A percentile compares a stretch with the other conserved stretches of the same genome.
Evolutionary conservation across 768 basidiomycete genomes (phyloP).

Genomic region (Termitomyces sp.): DNA sequence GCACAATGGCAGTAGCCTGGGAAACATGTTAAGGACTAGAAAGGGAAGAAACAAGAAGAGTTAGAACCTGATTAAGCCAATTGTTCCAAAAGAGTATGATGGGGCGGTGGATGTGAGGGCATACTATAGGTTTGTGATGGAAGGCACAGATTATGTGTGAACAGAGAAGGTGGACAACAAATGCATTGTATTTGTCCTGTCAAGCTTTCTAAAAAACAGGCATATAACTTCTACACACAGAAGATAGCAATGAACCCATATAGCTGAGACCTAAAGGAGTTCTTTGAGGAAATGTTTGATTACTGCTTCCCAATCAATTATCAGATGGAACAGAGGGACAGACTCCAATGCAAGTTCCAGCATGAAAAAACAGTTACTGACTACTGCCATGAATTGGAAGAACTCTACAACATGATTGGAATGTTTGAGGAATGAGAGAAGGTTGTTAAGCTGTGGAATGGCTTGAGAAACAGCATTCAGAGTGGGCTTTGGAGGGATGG

Average conservation of each 20-base stretch:
- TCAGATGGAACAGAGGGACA: conserved; percentile 17
- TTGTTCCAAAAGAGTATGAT: conserved; percentile 20
- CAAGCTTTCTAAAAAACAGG: conserved; percentile 25
- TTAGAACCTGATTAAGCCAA: background rate
- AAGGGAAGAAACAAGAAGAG: background rate
- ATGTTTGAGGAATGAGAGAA: conserved; percentile 5
- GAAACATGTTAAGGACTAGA: background rate
- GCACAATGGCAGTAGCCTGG: background rate
- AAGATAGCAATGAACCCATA: conserved; percentile 20
- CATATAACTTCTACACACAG: conserved; percentile 27
- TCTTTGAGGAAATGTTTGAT: conserved; percentile 17
- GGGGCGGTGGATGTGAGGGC: conserved; percentile 16
- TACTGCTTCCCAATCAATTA: conserved; percentile 32
- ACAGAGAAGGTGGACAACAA: conserved; percentile 13
- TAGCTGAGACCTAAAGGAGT: conserved; percentile 21
- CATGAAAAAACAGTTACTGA: conserved; percentile 21
- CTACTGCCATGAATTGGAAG: conserved; percentile 29
- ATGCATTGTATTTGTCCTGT: conserved; percentile 18
- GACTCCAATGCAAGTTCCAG: conserved; percentile 20
- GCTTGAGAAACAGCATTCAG: conserved; percentile 1
- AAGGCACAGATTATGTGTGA: conserved; percentile 17
- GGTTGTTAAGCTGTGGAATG: conserved; percentile 13
- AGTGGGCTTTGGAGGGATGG: conserved; percentile 5
- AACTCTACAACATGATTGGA: conserved; percentile 28
- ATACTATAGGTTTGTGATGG: conserved; percentile 22